Evolutionary conservation across 2,329 filamentous ascomycete genomes (phyloP), one percentile per base, ranked within the genome.

Genomic region (Alternaria burnsii): DNA sequence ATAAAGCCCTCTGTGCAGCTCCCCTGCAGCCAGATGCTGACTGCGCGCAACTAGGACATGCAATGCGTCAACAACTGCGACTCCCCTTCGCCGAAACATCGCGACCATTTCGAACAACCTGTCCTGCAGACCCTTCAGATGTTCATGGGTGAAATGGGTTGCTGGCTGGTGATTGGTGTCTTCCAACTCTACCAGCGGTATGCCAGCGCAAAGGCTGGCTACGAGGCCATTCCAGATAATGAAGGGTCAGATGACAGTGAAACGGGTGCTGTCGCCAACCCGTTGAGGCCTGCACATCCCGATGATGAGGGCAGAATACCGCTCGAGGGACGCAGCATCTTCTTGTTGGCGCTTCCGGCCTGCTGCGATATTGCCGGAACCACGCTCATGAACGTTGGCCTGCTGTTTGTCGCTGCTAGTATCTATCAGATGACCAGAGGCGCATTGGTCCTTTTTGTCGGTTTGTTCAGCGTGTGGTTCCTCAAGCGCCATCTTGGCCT

Each of bases 341-440:
- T 90, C 4, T 80, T 98, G 30, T 86, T 99, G 55, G 90, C 93
- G 8, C 82, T 97, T 11, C 95, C 95, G 1, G 92, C 95, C 42
- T 90, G 93, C 74, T 97, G 94, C 80, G 95, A 99, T 77, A 97
- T 98, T 66, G 88, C 91, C 24, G 95, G 93, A 48, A 99, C 95
- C 5, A 99, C 95, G 4, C 86, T 98, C 56, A 98, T 99, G 94
- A 99, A 99, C 75, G 91, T 93, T 5, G 95, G 95, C 4, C 84
- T 99, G 68, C 85, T 98, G 50, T 94, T 98, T 76, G 94, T 98
- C 24, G 95, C 92, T 12, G 93, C 95, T 1, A 96, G 92, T 62
- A 97, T 99, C 74, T 99, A 97, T 81, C 95, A 99, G 81, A 99
- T 99, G 95, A 98, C 94, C 1, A 86, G 95, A 60, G 95, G 95